Conservation (phyloP, 768 basidiomycete species). For the Macrolepiota dolichaula region DNA sequence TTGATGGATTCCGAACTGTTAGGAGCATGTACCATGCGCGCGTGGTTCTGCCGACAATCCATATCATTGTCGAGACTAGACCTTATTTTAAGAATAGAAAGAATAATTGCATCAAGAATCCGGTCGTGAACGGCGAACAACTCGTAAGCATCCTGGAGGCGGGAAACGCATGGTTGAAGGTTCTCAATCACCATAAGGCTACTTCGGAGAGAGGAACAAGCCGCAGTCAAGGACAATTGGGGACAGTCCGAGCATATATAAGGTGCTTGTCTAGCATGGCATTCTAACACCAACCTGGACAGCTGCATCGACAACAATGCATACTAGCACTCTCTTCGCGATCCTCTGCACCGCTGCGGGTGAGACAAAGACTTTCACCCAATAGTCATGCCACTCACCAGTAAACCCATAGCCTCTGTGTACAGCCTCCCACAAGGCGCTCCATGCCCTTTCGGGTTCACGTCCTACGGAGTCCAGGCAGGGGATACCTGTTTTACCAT, state of each 20-base stretch:
- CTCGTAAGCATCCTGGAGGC: not conserved
- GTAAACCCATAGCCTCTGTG: not conserved
- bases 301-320: not conserved
- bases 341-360: not conserved
- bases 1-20: no score
- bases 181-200: not conserved
- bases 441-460: not conserved
- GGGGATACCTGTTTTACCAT: not conserved
- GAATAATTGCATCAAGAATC: not conserved
- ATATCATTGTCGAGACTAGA: not conserved
- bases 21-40: not conserved
- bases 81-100: not conserved
- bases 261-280: not conserved
- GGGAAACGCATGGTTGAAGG: not conserved
- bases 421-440: not conserved
- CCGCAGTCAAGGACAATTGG: not conserved
- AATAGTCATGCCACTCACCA: not conserved
- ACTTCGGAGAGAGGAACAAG: not conserved
- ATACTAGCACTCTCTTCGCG: not conserved
- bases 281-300: not conserved
- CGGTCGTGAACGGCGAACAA: not conserved
- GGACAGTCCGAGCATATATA: not conserved
- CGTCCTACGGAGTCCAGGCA: not conserved
- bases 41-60: not conserved
- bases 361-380: not conserved